Conservation (phyloP, 2,329 filamentous ascomycete species). For the Purpureocillium lavendulum region DNA sequence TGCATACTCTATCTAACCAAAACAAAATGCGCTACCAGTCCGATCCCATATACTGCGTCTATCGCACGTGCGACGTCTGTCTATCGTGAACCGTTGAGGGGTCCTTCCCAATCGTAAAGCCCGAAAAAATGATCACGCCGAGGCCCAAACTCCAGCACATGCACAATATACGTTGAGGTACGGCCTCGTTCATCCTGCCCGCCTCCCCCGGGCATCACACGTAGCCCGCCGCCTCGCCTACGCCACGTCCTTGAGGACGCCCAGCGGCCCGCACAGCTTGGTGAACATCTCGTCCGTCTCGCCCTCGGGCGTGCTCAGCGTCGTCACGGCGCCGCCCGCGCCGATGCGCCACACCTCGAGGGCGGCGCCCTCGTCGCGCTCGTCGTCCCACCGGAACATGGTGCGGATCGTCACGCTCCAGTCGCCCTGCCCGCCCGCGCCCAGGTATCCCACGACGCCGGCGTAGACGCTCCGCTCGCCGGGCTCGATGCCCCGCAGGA, state of each 20-base stretch:
- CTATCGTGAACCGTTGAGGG: not conserved
- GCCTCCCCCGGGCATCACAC: not conserved
- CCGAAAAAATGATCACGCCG: too few species aligned
- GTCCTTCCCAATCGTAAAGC: not conserved
- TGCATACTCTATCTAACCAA: not conserved
- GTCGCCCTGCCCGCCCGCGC: slow-evolving; percentile 75
- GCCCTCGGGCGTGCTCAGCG: slow-evolving; percentile 67
- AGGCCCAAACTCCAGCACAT: slow-evolving; percentile 18
- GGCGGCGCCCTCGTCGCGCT: slow-evolving; percentile 23
- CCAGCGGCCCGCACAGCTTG: slow-evolving; percentile 54
- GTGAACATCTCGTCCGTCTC: slow-evolving; percentile 90
- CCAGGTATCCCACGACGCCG: slow-evolving; percentile 83
- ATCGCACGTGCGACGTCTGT: not conserved
- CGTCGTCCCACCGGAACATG: slow-evolving; percentile 64
- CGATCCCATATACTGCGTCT: not conserved
- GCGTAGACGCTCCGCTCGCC: slow-evolving; percentile 70
- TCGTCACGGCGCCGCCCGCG: slow-evolving; percentile 84
- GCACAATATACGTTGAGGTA: slow-evolving; percentile 23
- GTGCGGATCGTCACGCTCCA: slow-evolving; percentile 89
- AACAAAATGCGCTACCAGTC: too few species aligned
- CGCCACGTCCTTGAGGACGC: slow-evolving; percentile 34
- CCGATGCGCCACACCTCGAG: slow-evolving; percentile 71
- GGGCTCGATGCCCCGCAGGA: slow-evolving; percentile 62
- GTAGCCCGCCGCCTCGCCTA: slow-evolving; percentile 4
- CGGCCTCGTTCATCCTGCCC: not conserved